Base-by-base conservation (phyloP, 345 rosid species). In the Pistacia integerrima region DNA sequence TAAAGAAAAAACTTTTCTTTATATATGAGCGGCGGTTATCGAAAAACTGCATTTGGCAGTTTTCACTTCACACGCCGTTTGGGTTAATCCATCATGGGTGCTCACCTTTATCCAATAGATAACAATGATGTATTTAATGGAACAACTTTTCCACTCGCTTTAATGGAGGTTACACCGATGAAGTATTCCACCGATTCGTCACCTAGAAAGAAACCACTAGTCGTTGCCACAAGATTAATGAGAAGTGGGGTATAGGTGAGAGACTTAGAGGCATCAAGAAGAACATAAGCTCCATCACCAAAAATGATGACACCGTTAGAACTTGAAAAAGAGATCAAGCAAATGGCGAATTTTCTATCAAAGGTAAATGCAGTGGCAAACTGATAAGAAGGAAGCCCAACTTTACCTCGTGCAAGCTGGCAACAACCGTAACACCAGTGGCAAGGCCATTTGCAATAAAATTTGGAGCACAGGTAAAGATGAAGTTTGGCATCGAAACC, bases 191-290 rank as follows among this genome's bases (percentile, higher is more conserved):
- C 11, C 0, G 86, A 82, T 2, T 86, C 36, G 0, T 80, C 76
- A 4, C 76, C 85, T 2, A 2, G 13, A 7, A 72, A 73, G 13
- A 9, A 73, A 2, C 25, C 0, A 5, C 72, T 3, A 1, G 79
- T 74, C 3, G 86, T 82, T 28, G 82, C 81, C 0, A 78, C 81
- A 3, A 83, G 88, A 65, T 87, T 85, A 9, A 75, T 67, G 41
- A 83, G 59, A 3, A 87, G 56, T 20, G 85, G 80, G 8, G 90
- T 85, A 82, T 81, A 81, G 14, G 30, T 63, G 20, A 84, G 79
- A 28, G 86, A 82, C 28, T 64, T 25, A 3, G 90, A 84, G 67
- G 76, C 82, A 28, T 82, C 83, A 62, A 72, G 85, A 61, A 85
- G 35, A 56, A 71, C 64, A 35, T 74, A 80, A 36, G 82, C 85